Evolutionary conservation across 176 grass and related monocot genomes (phyloP).

Genomic region (Tillandsia fasciculata): DNA sequence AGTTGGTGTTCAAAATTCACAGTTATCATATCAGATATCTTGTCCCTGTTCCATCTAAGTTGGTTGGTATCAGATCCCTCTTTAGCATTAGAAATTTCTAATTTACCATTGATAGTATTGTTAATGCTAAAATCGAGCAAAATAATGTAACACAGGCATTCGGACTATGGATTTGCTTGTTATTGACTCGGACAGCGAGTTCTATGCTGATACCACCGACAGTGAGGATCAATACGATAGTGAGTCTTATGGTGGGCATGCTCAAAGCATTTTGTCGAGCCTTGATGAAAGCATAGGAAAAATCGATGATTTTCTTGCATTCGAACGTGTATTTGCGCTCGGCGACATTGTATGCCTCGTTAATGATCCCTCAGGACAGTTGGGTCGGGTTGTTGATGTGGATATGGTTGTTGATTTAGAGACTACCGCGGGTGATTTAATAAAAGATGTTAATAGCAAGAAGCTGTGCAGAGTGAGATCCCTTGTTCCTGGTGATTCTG

Average conservation of each 20-base stretch:
- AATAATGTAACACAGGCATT: conserved; percentile 20
- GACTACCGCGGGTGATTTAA: conserved; percentile 47
- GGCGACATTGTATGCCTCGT: conserved; percentile 71
- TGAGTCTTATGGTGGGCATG: conserved; percentile 50
- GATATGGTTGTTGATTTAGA: conserved; percentile 78
- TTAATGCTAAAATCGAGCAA: conserved; percentile 12
- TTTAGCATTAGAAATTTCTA: conserved; percentile 8
- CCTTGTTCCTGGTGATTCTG: conserved; percentile 61
- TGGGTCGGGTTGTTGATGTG: conserved; percentile 60
- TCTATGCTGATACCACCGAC: conserved; percentile 59
- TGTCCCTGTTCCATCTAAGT: conserved; percentile 13
- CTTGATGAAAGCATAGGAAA: conserved; percentile 82
- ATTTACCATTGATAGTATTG: background rate
- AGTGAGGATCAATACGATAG: conserved; percentile 79
- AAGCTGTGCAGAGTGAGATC: conserved; percentile 67
- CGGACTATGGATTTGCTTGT: conserved; percentile 53
- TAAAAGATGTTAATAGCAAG: conserved; percentile 80
- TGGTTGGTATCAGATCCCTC: conserved; percentile 2
- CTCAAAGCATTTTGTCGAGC: conserved; percentile 60
- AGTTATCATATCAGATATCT: conserved; percentile 8
- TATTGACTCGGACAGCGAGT: conserved; percentile 59
- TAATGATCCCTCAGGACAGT: conserved; percentile 63
- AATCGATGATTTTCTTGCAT: conserved; percentile 83
- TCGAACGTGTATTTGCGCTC: conserved; percentile 69
- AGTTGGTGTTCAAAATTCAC: conserved; percentile 15